Percentiles rank a stretch among this genome's conserved stretches.
These are phyloP conservation scores for Dacryopinax spathularia DNA, from an alignment of 768 basidiomycete species.

Conservation along the genomic window DNA sequence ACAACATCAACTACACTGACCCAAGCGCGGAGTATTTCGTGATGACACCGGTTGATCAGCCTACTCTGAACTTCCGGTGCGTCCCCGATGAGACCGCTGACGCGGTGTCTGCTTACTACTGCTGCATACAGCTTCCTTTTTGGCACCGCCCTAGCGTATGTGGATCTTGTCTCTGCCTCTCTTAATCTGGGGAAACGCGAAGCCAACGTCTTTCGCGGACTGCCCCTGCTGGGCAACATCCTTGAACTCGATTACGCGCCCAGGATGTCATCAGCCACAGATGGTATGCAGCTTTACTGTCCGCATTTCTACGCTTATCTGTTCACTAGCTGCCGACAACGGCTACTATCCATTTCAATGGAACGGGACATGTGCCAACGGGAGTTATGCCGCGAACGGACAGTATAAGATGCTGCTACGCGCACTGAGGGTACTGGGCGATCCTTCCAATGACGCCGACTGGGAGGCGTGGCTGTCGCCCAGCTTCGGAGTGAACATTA, in stretches of 20 bases:
- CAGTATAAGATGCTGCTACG: slow-evolving; percentile 31
- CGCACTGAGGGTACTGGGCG: slow-evolving; percentile 34
- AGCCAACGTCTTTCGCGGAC: slow-evolving; percentile 23
- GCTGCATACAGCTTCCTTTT: slow-evolving; percentile 30
- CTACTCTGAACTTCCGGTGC: background rate
- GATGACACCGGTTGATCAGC: background rate
- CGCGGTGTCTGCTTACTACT: too few relatives aligned
- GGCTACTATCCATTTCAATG: slow-evolving; percentile 21
- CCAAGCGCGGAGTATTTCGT: slow-evolving; percentile 20
- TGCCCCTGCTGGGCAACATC: slow-evolving; percentile 37
- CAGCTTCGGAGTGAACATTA: slow-evolving; percentile 16
- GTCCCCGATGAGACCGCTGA: too few relatives aligned
- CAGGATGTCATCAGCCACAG: slow-evolving; percentile 27
- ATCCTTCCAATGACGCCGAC: slow-evolving; percentile 28
- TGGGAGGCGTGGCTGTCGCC: slow-evolving; percentile 33
- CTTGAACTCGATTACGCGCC: slow-evolving; percentile 34
- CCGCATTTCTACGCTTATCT: slow-evolving; percentile 4
- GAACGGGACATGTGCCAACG: slow-evolving; percentile 24
- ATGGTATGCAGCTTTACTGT: slow-evolving; percentile 15
- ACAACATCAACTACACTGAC: slow-evolving; percentile 28
- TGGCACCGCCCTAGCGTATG: slow-evolving; percentile 34
- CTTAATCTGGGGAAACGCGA: slow-evolving; percentile 9
- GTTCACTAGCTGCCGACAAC: slow-evolving; percentile 15
- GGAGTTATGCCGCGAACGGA: slow-evolving; percentile 31
- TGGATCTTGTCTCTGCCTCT: slow-evolving; percentile 33